Conservation (phyloP, 257 asterid species). For the Solanum gracilifrons region DNA sequence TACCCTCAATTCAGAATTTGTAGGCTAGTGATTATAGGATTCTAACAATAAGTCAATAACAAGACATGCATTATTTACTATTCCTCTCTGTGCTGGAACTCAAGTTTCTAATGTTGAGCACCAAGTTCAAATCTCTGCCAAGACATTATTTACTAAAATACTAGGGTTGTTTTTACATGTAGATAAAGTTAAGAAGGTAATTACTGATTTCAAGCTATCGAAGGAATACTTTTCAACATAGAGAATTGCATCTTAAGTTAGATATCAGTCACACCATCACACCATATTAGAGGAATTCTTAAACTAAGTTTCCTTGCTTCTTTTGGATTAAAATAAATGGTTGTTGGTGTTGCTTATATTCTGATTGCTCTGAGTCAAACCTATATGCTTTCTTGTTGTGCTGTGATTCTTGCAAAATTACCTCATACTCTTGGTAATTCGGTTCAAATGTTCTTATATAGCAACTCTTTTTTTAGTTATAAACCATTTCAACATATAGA, state of each 20-base stretch:
- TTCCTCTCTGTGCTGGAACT: background rate
- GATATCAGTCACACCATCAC: background rate
- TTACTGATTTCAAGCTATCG: background rate
- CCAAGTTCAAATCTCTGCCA: background rate
- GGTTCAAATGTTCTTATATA: background rate
- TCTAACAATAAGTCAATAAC: background rate
- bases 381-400: background rate
- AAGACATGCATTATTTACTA: background rate
- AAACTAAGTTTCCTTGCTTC: background rate
- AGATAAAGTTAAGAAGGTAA: background rate
- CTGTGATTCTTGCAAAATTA: background rate
- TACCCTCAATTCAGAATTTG: background rate
- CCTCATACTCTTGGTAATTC: background rate
- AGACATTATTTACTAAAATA: background rate
- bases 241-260: background rate
- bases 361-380: background rate
- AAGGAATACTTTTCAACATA: background rate
- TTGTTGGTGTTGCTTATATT: background rate
- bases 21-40: background rate
- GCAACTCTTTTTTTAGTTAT: background rate
- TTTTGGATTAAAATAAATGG: background rate
- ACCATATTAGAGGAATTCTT: background rate
- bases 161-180: background rate
- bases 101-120: background rate
- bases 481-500: background rate